Conservation (phyloP, 257 asterid species). For the Ballota nigra region DNA sequence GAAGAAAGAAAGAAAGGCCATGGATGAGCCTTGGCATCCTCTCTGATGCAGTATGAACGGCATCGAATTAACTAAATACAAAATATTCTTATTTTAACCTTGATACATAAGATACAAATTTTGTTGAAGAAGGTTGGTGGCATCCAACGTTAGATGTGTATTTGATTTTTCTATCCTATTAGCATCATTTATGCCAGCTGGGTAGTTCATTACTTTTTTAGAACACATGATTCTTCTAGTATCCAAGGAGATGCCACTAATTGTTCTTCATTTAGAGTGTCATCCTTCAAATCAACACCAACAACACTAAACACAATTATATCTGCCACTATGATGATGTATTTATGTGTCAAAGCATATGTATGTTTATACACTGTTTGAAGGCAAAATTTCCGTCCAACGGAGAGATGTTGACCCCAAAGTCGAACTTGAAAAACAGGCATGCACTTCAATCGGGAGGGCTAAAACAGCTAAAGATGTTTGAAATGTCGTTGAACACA, state of each 20-base stretch:
- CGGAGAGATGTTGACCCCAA: neutral
- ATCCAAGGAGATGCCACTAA: constrained; percentile 5
- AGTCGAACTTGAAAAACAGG: constrained; percentile 6
- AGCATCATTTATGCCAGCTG: neutral
- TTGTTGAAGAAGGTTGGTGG: neutral
- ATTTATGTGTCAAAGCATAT: constrained; percentile 7
- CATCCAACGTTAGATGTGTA: neutral
- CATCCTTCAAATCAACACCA: constrained; percentile 24
- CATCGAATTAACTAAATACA: neutral
- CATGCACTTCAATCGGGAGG: constrained; percentile 21
- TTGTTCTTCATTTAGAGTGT: neutral
- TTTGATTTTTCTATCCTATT: neutral
- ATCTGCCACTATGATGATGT: constrained; percentile 8
- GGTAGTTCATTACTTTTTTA: constrained; percentile 1
- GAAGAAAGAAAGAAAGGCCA: neutral
- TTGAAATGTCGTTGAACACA: neutral
- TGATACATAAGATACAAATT: constrained; percentile 10
- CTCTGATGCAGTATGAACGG: neutral
- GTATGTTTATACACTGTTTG: neutral
- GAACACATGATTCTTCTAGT: constrained; percentile 8
- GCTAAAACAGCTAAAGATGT: constrained; percentile 14
- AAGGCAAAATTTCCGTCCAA: neutral
- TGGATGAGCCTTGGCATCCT: neutral
- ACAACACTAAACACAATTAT: constrained; percentile 14
- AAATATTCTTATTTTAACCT: neutral